Base-by-base conservation (phyloP, 1,284 basidiomycete genomes). In the Vanrija sp. region DNA sequence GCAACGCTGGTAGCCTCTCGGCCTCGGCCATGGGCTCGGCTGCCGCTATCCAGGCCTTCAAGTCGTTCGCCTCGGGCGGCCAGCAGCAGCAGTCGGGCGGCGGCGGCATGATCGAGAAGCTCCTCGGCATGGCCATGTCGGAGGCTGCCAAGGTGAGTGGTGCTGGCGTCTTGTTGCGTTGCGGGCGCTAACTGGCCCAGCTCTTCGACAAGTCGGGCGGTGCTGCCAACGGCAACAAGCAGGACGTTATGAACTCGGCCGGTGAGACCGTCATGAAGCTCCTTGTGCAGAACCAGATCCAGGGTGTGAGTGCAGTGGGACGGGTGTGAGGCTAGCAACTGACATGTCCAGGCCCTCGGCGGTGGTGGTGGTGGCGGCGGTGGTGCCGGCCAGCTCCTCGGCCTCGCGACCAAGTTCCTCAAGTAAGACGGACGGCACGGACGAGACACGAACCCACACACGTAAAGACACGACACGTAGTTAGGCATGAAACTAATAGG, bases 261-360 rank as follows among this genome's bases (percentile, higher is more conserved):
- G 89, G 86, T 4, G 85, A 86, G 83, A 90, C 86, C 1, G 83
- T 89, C 55, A 85, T 91, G 83, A 91, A 92, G 77, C 78, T 91
- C 68, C 86, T 57, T 83, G 85, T 52, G 66, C 79, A 78, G 74
- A 70, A 64, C 56, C 74, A 75, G 62, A 58, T 75, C 51, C 61
- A 65, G 45, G 72, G 72, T n/a, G 71, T 71, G 50, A 64, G 72
- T 68, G 16, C 28, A 28, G 28, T 16, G 10, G 16, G 39, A 2
- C 21, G 43, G n/a, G n/a, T 42, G 21, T 23, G 2, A 15, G 40
- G 19, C 1, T 6, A 25, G n/a, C 16, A 9, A 29, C 38, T 46
- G 83, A 87, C 54, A 23, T 6, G 10, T 83, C 82, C 44, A 86
- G 87, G 75, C 49, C 6, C 79, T 87, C 58, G 77, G 81, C 43